A percentile compares a stretch with the other conserved stretches of the same genome.
Conservation (phyloP, 129 eudicot genomes). For the Lonicera japonica region DNA sequence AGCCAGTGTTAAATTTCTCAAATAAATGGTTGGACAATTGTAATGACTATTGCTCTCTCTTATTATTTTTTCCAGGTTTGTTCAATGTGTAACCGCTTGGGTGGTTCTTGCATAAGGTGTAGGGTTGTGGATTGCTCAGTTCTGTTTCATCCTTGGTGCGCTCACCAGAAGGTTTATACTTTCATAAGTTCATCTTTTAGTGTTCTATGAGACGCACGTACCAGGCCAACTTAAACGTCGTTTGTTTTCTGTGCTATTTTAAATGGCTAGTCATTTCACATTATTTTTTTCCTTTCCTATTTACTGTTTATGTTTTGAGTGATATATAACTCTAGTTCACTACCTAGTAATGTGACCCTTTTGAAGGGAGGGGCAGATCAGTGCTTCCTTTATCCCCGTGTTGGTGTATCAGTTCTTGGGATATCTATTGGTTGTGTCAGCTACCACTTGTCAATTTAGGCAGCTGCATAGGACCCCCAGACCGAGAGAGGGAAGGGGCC, state of each 20-base stretch:
- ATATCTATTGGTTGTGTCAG: too few relatives aligned
- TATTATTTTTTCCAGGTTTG: constrained; percentile 34
- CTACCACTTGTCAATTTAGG: too few relatives aligned
- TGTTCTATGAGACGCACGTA: constrained; percentile 2
- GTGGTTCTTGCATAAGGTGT: constrained; percentile 59
- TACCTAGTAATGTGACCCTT: too few relatives aligned
- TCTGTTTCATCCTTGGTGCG: constrained; percentile 66
- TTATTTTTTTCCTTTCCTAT: too few relatives aligned
- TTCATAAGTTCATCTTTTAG: constrained; percentile 1
- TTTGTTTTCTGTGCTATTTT: background rate
- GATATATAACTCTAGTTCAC: too few relatives aligned
- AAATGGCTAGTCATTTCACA: background rate
- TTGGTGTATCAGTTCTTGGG: too few relatives aligned
- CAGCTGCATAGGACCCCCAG: too few relatives aligned
- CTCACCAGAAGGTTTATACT: constrained; percentile 48
- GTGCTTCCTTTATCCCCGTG: too few relatives aligned
- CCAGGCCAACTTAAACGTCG: background rate
- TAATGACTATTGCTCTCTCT: background rate
- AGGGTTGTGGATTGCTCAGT: constrained; percentile 37
- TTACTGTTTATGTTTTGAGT: too few relatives aligned
- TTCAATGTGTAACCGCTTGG: constrained; percentile 49
- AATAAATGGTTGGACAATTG: background rate
- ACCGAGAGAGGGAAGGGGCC: too few relatives aligned
- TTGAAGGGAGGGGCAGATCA: too few relatives aligned
- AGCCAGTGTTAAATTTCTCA: background rate